Evolutionary conservation across 2,329 filamentous ascomycete species (phyloP), one percentile per base, ranked within the genome.

Genomic region (Pseudogymnoascus sp.): DNA sequence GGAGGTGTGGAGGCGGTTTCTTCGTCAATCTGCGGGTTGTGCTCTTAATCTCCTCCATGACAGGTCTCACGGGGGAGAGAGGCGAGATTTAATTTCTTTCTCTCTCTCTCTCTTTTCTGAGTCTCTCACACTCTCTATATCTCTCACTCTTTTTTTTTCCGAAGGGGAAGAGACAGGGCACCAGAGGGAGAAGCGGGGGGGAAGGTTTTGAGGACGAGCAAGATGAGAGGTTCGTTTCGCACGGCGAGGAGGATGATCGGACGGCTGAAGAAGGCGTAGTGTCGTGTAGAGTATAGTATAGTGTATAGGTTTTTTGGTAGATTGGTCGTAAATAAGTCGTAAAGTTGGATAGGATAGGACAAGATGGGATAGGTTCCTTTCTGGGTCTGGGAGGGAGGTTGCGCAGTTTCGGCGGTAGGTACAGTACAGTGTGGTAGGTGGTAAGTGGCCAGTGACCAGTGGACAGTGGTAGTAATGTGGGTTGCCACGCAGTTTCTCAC

Each of bases 21-120:
- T 86, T 86, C 70, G 81, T 80, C 65, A 86, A 80, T 73, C 82
- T 81, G 73, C 83, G 82, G 65, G 80, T 63, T 12, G 65, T 61
- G 58, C 63, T 61, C 61, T 67, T 68, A 59, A 66, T 63, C 59
- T 68, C 67, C 59, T 70, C 67, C 68, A 69, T 69, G 58, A 41
- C 66, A 30, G 45, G 26, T 57, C 34, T 58, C 62, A 61, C 39
- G 37, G 38, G 45, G 45, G 45, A 52, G 26, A 52, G 45, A 30
- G 45, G 45, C 45, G 45, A 52, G 45, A 30, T 7, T 45, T 52
- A 33, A 45, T 13, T 30, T 30, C 19, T 30, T n/a, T 52, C 26
- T 52, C 45, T 52, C 45, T 30, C 45, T 18, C 19, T 30, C 45
- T 30, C 38, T 21, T 19, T 13, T 35, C 3, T 35, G 8, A 19